Evolutionary conservation across 2,329 filamentous ascomycete genomes (phyloP).

Genomic region (Clonostachys byssicola): DNA sequence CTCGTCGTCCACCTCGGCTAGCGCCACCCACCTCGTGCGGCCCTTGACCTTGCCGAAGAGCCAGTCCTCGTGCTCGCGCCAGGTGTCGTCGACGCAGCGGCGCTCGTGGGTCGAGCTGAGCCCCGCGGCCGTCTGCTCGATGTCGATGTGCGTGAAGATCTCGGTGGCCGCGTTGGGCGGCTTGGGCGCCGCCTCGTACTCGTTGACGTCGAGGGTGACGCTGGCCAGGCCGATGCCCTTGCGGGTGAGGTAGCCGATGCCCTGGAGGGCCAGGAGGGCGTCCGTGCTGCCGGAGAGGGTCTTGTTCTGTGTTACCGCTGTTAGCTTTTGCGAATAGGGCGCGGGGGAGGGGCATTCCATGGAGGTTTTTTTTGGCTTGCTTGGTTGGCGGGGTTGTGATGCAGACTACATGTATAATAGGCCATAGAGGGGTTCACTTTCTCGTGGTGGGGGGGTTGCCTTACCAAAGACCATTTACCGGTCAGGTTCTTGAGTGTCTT

Average conservation of each 20-base stretch:
- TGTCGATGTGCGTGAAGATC: conserved; percentile 58
- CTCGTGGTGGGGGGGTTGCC: conserved; percentile 12
- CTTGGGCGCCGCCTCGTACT: conserved; percentile 42
- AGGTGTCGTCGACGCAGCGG: conserved; percentile 45
- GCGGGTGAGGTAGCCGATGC: conserved; percentile 67
- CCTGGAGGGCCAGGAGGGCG: conserved; percentile 67
- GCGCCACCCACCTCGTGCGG: conserved; percentile 44
- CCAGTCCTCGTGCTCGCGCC: conserved; percentile 68
- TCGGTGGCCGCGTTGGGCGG: conserved; percentile 32
- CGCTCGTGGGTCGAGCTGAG: conserved; percentile 60
- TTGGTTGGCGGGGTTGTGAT: background rate
- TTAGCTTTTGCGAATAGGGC: too few species aligned
- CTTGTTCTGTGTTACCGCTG: conserved; percentile 57
- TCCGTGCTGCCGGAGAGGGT: conserved; percentile 66
- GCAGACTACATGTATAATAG: background rate
- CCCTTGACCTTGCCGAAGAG: conserved; percentile 73
- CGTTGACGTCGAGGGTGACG: conserved; percentile 59
- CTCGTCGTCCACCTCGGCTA: conserved; percentile 47
- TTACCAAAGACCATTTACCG: conserved; percentile 68
- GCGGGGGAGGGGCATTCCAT: background rate
- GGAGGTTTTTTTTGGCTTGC: background rate
- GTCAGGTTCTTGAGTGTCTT: conserved; percentile 65
- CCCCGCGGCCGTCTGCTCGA: conserved; percentile 70
- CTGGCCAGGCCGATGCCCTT: conserved; percentile 67
- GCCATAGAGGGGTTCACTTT: background rate